Conservation (phyloP, 352 stramenopile genomes). For the Phytophthora hybrid region DNA sequence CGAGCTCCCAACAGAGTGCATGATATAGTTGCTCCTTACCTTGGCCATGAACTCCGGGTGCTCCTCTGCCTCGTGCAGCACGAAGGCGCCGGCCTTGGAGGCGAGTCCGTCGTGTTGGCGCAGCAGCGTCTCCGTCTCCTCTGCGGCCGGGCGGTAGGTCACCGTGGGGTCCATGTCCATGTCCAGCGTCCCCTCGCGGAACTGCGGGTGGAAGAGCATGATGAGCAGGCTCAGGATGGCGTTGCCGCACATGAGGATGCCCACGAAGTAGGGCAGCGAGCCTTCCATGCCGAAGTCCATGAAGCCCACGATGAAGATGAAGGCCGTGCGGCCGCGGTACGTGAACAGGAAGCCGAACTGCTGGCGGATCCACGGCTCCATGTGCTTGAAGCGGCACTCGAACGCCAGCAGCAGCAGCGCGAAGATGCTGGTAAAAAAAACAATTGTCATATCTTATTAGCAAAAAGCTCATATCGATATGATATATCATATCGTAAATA, state of each 20-base stretch:
- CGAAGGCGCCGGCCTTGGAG: slow-evolving; percentile 68
- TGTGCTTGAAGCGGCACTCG: slow-evolving; percentile 89
- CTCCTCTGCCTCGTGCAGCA: slow-evolving; percentile 72
- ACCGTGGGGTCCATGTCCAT: slow-evolving; percentile 81
- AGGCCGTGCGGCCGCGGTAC: slow-evolving; percentile 84
- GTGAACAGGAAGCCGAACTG: slow-evolving; percentile 92
- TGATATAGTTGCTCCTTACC: too few species aligned
- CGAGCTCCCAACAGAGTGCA: too few species aligned
- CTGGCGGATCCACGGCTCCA: slow-evolving; percentile 86
- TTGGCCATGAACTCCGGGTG: slow-evolving; percentile 80
- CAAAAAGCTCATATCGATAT: background rate
- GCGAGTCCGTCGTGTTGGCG: slow-evolving; percentile 69
- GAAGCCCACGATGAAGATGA: slow-evolving; percentile 89
- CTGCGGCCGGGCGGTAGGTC: slow-evolving; percentile 66
- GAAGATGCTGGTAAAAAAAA: slow-evolving; percentile 64
- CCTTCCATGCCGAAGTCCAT: slow-evolving; percentile 91
- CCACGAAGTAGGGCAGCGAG: slow-evolving; percentile 74
- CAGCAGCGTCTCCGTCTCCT: slow-evolving; percentile 77
- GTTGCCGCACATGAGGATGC: slow-evolving; percentile 82
- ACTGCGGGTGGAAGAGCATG: slow-evolving; percentile 89
- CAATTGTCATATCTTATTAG: slow-evolving; percentile 11
- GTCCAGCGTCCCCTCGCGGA: slow-evolving; percentile 76
- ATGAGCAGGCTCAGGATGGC: slow-evolving; percentile 79
- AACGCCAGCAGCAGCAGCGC: slow-evolving; percentile 84
- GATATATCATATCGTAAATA: slow-evolving; percentile 8